Base-by-base conservation (phyloP, 805 yeast species). In the Candida yuanshanica region DNA sequence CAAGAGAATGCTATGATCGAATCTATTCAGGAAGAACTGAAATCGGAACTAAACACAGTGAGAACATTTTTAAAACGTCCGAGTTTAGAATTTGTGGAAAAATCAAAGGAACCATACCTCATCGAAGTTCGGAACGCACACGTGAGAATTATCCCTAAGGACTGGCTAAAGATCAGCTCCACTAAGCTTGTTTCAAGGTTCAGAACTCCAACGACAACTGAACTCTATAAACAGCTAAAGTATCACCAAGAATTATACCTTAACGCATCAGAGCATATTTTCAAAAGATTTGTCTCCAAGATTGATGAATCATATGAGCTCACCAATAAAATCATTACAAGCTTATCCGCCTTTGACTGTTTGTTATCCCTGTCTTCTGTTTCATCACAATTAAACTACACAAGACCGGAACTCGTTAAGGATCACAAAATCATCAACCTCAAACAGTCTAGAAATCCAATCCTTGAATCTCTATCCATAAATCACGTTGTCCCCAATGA, bases 111-210 rank as follows among this genome's bases (percentile, higher is more conserved):
- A 17, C 82, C 87, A 2, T 84, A 81, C 53, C 64, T 90, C 36
- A 71, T 93, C 18, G 96, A 90, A 52, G 80, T 91, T 0, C 65
- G 87, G 34, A 79, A 80, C 46, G 62, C 73, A 11, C 66, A 73
- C 2, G 14, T 49, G 4, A 75, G 74, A 33, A 60, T 64, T 1
- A 60, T 90, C 2, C 98, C 98, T 0, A 51, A 65, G 2, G 78
- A 76, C 38, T 91, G 96, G 96, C 63, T 82, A 11, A 83, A 86
- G 50, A 74, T 85, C 21, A 83, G 76, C 51, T 83, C 83, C 8
- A 74, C 95, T 36, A 68, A 78, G 46, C 59, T 78, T 2, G 80
- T 87, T 2, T 75, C 88, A 2, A 65, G 98, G 43, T 90, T 77
- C 59, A 66, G 89, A 44, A 69, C 95, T 0, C 86, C 95, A 0